Evolutionary conservation across 768 basidiomycete genomes (phyloP), one percentile per base, ranked within the genome.

Genomic region (Xanthoconium stramineum): DNA sequence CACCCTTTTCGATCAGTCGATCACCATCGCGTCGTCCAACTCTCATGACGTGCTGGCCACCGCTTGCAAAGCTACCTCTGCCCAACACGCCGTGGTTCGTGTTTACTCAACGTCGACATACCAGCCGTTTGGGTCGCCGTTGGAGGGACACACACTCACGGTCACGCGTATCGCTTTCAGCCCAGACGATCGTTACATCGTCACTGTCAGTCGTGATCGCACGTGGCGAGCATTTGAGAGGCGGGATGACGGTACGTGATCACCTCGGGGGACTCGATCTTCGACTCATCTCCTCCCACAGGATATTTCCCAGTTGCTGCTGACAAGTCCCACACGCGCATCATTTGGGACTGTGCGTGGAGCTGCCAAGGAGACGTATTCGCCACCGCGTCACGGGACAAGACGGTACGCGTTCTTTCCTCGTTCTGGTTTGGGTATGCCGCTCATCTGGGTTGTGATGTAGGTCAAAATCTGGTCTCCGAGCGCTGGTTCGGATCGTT

Each of bases 321-420:
- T 15, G 84, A 94, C 55, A 96, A 91, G 72, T 85, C 91, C 0
- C 97, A 98, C 71, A 81, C 82, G 2, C 82, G 97, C 38, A 97
- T 99, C 65, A 89, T 99, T 36, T 95, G 97, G 94, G 97, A 98
- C 69, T 91, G 90, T 65, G 83, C 85, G 14, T 99, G 95, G 94
- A 79, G 89, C 2, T 65, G 74, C 1, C 86, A 91, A 61, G 84
- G 85, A 8, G 81, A 85, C 61, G 65, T 88, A 15, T 99, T 99
- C 65, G 94, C 86, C 12, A 98, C 97, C 3, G 95, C 91, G 1
- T 94, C 95, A 3, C 82, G 97, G 42, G 97, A 99, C 72, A 98
- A 96, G 75, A 92, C 91, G 14, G 95, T 92, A 61, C 53, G 81
- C 61, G 17, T 39, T 24, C 38, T 19, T 24, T 4, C 7, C 33